These are phyloP conservation scores for Phytopythium sindhum DNA, from an alignment of 352 stramenopile genomes.

Conservation along the genomic window DNA sequence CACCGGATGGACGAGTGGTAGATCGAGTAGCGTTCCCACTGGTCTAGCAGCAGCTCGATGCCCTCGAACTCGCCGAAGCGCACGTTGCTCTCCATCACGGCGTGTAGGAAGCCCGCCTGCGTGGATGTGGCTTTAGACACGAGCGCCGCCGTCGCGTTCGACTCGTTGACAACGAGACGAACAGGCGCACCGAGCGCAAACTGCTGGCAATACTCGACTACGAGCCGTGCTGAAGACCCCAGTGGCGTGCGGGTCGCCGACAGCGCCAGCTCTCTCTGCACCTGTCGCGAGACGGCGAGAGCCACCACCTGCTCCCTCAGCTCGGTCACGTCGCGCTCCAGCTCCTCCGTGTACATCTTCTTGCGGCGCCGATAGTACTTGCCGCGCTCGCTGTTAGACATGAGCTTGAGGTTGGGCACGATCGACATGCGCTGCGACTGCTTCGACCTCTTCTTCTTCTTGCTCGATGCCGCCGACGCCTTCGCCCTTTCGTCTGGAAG, in stretches of 20 bases:
- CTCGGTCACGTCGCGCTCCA: conserved; percentile 31
- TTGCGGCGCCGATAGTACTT: conserved; percentile 60
- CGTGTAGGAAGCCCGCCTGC: conserved; percentile 33
- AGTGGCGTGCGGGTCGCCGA: conserved; percentile 22
- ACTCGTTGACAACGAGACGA: conserved; percentile 27
- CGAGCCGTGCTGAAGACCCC: conserved; percentile 25
- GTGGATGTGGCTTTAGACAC: conserved; percentile 19
- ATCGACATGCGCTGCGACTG: conserved; percentile 7
- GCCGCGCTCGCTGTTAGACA: conserved; percentile 62
- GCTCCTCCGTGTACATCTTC: conserved; percentile 37
- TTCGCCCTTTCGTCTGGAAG: not conserved
- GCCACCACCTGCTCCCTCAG: conserved; percentile 44
- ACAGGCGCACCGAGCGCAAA: conserved; percentile 49
- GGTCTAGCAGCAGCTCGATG: conserved; percentile 38
- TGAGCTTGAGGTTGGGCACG: conserved; percentile 35
- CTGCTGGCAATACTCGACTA: conserved; percentile 48
- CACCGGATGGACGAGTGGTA: conserved; percentile 42
- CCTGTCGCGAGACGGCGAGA: conserved; percentile 27
- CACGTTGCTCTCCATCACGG: conserved; percentile 32
- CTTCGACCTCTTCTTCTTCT: not conserved
- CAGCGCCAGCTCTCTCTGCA: conserved; percentile 26
- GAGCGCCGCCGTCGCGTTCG: conserved; percentile 16
- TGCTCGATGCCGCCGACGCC: not conserved
- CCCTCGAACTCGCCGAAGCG: conserved; percentile 48
- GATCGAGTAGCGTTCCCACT: conserved; percentile 59